Percentiles rank a stretch among this genome's conserved stretches.
Evolutionary conservation across 176 grass and related monocot species (phyloP).

Genomic region (Bromus sterilis): DNA sequence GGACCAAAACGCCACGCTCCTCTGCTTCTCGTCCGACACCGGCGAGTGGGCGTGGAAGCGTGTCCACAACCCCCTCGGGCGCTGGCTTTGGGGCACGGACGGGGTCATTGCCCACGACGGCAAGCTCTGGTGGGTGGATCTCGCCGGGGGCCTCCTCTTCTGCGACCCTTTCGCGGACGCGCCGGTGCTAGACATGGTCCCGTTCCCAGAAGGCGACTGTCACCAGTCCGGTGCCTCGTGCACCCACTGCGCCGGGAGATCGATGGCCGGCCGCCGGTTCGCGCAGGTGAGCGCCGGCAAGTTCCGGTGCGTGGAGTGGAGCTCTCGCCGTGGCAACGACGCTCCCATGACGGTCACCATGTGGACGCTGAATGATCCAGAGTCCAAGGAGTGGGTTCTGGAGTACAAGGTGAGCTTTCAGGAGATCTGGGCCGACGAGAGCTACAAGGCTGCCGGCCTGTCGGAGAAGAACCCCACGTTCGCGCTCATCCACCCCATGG

Average conservation of each 20-base stretch:
- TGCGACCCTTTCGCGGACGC: not conserved
- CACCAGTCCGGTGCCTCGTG: not conserved
- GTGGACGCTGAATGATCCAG: constrained; percentile 3
- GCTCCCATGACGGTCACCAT: not conserved
- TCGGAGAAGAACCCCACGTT: not conserved
- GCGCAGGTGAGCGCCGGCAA: not conserved
- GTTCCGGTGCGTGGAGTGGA: not conserved
- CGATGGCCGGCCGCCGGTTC: not conserved
- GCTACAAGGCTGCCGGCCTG: not conserved
- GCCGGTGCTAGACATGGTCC: not conserved
- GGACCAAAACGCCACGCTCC: not conserved
- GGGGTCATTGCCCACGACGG: not conserved
- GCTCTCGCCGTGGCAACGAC: not conserved
- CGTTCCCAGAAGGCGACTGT: not conserved
- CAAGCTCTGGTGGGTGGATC: not conserved
- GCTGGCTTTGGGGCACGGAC: not conserved
- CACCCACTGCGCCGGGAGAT: not conserved
- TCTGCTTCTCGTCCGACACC: constrained; percentile 3
- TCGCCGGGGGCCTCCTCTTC: not conserved
- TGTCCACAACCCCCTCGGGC: not conserved
- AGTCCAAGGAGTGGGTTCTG: not conserved
- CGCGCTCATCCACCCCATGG: not conserved
- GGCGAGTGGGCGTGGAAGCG: not conserved
- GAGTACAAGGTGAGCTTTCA: not conserved
- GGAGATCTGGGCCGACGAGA: not conserved